These are phyloP conservation scores for Cryptococcus depauperatus DNA, from an alignment of 1,284 basidiomycete species.

Conservation along the genomic window DNA sequence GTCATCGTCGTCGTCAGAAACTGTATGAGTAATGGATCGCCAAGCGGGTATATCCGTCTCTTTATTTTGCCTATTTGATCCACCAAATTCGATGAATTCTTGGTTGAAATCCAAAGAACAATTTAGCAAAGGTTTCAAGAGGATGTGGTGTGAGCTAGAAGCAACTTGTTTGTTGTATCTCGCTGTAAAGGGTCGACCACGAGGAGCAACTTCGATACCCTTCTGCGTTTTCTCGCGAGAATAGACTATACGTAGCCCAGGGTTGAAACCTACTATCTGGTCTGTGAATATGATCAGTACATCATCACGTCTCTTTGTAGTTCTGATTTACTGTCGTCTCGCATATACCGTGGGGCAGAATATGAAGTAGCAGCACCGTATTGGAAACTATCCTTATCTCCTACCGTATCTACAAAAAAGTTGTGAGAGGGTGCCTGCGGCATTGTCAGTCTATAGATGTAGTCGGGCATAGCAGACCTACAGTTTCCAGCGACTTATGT, in stretches of 20 bases:
- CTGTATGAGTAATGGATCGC: conserved; percentile 7
- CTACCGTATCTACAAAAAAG: conserved; percentile 27
- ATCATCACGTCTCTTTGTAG: background rate
- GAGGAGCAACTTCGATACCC: conserved; percentile 28
- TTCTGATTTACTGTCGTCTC: conserved; percentile 21
- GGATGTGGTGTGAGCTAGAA: conserved; percentile 14
- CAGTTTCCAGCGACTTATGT: background rate
- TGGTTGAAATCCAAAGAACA: conserved; percentile 3
- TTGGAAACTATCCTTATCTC: conserved; percentile 24
- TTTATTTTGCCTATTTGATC: background rate
- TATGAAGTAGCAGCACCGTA: conserved; percentile 20
- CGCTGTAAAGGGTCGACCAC: conserved; percentile 29
- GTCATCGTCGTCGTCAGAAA: conserved; percentile 16
- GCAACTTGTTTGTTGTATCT: conserved; percentile 15
- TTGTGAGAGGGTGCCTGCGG: conserved; percentile 12
- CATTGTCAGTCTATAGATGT: background rate
- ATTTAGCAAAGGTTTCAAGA: conserved; percentile 11
- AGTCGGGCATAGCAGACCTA: too few species aligned
- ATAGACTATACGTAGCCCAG: conserved; percentile 22
- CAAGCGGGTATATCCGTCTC: conserved; percentile 10
- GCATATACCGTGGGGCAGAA: conserved; percentile 22
- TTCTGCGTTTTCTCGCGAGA: conserved; percentile 23
- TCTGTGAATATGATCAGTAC: conserved; percentile 9
- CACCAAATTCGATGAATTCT: conserved; percentile 10
- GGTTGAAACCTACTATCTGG: conserved; percentile 20